Conservation (phyloP, 2,329 filamentous ascomycete species). For the Neoarthrinium moseri region DNA sequence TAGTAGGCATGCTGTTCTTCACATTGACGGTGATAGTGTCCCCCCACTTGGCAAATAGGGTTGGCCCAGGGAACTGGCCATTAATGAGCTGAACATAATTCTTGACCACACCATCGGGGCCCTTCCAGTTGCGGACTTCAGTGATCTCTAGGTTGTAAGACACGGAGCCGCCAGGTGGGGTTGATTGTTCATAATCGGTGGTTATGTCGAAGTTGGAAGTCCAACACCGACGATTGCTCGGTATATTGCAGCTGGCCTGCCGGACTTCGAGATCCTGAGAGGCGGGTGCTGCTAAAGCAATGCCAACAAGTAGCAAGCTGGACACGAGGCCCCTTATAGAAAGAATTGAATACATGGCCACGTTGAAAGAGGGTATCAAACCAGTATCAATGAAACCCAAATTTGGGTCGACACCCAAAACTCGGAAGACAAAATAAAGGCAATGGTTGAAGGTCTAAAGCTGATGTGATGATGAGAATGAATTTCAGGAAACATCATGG, state of each 20-base stretch:
- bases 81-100: constrained; percentile 59
- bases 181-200: constrained; percentile 22
- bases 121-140: constrained; percentile 21
- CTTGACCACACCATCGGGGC: constrained; percentile 21
- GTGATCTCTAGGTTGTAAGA: constrained; percentile 20
- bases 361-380: no score
- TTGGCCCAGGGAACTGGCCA: constrained; percentile 64
- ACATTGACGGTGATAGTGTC: constrained; percentile 65
- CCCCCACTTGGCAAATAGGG: constrained; percentile 63
- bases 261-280: constrained; percentile 3
- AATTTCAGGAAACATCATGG: no score
- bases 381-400: no score
- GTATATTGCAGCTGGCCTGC: constrained; percentile 5
- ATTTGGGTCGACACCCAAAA: no score
- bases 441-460: no score
- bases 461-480: no score
- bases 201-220: constrained; percentile 20
- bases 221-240: constrained; percentile 23
- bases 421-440: no score
- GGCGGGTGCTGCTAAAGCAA: constrained; percentile 1
- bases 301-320: constrained; percentile 6
- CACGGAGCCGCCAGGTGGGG: constrained; percentile 13
- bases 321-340: constrained; percentile 5
- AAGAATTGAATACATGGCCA: constrained; percentile 5
- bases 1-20: constrained; percentile 61